These are phyloP conservation scores for Kalaharituber pfeilii DNA, from an alignment of 2,329 filamentous ascomycete species.

Conservation along the genomic window DNA sequence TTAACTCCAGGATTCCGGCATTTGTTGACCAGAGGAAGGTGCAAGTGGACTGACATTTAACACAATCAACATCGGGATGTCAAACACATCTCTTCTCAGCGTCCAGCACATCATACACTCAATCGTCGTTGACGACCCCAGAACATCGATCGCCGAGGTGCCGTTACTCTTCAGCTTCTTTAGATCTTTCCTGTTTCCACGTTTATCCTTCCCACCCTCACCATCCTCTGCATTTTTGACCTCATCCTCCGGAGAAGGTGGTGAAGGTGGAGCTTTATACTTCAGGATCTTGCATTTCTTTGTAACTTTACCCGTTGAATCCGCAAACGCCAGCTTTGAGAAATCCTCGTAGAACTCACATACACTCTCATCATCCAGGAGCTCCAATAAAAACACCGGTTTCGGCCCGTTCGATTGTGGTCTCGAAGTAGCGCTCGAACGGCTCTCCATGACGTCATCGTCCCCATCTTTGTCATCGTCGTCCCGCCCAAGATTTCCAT, in stretches of 20 bases:
- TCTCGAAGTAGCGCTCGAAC: not conserved
- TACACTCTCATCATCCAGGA: slow-evolving; percentile 84
- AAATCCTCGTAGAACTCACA: slow-evolving; percentile 95
- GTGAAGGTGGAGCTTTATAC: slow-evolving; percentile 35
- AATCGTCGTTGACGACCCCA: slow-evolving; percentile 47
- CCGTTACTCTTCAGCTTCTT: not conserved
- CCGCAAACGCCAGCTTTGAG: slow-evolving; percentile 76
- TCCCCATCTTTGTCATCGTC: slow-evolving; percentile 25
- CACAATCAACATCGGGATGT: slow-evolving; percentile 96
- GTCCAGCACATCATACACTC: slow-evolving; percentile 95
- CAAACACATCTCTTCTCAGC: slow-evolving; percentile 89
- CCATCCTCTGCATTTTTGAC: slow-evolving; percentile 13
- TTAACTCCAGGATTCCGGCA: not conserved
- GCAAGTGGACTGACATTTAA: slow-evolving; percentile 62
- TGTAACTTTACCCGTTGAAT: slow-evolving; percentile 69
- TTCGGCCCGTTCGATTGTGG: slow-evolving; percentile 22
- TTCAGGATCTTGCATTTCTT: slow-evolving; percentile 74
- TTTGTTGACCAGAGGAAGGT: not conserved
- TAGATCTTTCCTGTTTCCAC: not conserved
- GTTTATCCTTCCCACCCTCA: slow-evolving; percentile 21
- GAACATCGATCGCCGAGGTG: slow-evolving; percentile 26
- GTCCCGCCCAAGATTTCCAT: slow-evolving; percentile 5
- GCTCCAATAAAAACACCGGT: slow-evolving; percentile 76
- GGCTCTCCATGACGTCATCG: slow-evolving; percentile 19
- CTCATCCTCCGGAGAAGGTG: slow-evolving; percentile 1